Evolutionary conservation across 2,329 filamentous ascomycete genomes (phyloP).

Genomic region (Phaeosphaeriaceae sp.): DNA sequence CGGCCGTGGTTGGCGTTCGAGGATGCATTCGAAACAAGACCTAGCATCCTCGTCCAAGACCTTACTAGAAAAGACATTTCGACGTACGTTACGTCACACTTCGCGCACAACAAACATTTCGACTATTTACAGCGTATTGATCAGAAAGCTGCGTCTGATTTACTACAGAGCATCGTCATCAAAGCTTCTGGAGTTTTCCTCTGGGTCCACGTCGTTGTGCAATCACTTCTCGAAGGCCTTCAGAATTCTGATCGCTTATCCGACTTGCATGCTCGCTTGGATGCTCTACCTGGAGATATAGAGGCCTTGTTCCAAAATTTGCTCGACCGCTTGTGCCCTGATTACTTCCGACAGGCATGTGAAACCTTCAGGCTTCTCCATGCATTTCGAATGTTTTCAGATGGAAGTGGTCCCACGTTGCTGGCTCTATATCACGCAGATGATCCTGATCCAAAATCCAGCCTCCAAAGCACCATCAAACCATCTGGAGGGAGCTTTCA

Average conservation of each 20-base stretch:
- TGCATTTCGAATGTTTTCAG: not conserved
- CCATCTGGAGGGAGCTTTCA: not conserved
- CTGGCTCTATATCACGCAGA: conserved; percentile 6
- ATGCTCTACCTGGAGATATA: conserved; percentile 17
- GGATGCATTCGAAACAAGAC: conserved; percentile 25
- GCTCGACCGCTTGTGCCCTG: conserved; percentile 11
- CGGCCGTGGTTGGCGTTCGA: conserved; percentile 37
- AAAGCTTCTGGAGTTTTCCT: conserved; percentile 28
- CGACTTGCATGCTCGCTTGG: conserved; percentile 13
- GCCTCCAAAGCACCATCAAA: not conserved
- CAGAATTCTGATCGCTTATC: conserved; percentile 11
- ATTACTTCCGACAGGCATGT: conserved; percentile 15
- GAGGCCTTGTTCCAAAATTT: conserved; percentile 21
- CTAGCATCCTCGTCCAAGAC: conserved; percentile 30
- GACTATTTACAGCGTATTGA: conserved; percentile 19
- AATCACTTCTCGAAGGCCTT: conserved; percentile 17
- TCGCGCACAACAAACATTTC: conserved; percentile 8
- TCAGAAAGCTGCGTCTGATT: conserved; percentile 24
- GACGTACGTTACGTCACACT: conserved; percentile 2
- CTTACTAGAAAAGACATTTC: conserved; percentile 31
- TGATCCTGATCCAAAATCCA: conserved; percentile 1
- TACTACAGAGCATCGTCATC: conserved; percentile 8
- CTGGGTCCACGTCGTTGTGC: conserved; percentile 25
- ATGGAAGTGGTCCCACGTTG: not conserved
- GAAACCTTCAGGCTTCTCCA: conserved; percentile 13